Percentiles rank a stretch among this genome's conserved stretches.
Conservation (phyloP, 2,329 filamentous ascomycete genomes). For the Stemphylium lycopersici region DNA sequence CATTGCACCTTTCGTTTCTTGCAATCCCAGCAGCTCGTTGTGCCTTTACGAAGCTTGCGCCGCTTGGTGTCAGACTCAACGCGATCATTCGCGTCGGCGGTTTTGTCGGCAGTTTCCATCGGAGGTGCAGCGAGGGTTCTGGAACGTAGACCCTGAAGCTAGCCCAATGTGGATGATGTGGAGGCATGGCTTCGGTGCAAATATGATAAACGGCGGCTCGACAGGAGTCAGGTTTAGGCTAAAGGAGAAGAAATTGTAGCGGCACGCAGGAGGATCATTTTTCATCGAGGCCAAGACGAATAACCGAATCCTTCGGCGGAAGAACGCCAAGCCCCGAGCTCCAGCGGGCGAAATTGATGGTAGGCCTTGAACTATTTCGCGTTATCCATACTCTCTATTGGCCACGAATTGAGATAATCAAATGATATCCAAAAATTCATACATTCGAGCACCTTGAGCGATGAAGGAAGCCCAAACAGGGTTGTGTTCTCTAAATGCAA, state of each 20-base stretch:
- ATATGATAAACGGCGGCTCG: too few species aligned
- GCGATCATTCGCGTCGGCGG: neutral
- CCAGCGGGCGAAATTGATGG: too few species aligned
- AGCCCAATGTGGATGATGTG: neutral
- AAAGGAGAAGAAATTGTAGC: neutral
- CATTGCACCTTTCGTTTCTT: constrained; percentile 31
- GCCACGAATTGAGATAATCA: too few species aligned
- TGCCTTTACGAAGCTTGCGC: constrained; percentile 31
- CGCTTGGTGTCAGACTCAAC: constrained; percentile 15
- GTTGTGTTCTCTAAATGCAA: too few species aligned
- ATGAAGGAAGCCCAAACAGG: too few species aligned
- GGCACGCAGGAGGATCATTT: neutral
- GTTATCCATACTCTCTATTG: too few species aligned
- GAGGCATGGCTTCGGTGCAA: too few species aligned
- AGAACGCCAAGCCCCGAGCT: neutral
- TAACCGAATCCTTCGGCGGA: neutral
- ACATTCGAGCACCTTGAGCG: too few species aligned
- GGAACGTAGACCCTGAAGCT: neutral
- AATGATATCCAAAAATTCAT: too few species aligned
- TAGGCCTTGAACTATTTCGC: too few species aligned
- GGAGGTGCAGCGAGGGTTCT: too few species aligned
- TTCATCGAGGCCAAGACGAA: neutral
- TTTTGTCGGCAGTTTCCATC: neutral
- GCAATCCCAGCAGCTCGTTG: constrained; percentile 35
- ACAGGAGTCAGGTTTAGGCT: neutral